These are phyloP conservation scores for Wallacemonas sp. DNA, from an alignment of 208 protist species.

Conservation along the genomic window DNA sequence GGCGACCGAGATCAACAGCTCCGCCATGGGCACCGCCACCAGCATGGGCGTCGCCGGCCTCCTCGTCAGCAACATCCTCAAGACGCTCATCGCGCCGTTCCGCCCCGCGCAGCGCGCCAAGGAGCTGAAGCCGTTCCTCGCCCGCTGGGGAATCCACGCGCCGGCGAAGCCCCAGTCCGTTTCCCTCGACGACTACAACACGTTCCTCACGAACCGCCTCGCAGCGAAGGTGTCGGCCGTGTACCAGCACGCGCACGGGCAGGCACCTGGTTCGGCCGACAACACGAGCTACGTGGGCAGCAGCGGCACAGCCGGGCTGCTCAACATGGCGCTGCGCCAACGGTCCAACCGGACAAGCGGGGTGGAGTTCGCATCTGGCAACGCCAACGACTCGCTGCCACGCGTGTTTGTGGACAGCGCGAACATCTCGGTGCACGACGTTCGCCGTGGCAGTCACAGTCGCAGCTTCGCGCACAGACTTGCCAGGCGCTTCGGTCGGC, in stretches of 20 bases:
- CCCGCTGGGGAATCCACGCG: neutral
- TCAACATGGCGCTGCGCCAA: no score
- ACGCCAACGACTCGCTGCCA: neutral
- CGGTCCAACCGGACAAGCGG: no score
- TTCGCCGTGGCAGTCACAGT: neutral
- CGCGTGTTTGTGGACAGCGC: neutral
- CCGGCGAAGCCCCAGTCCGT: neutral
- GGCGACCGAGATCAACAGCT: neutral
- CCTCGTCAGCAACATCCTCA: neutral
- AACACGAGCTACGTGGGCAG: neutral
- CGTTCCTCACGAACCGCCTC: constrained; percentile 1
- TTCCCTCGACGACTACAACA: neutral
- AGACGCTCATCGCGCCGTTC: neutral
- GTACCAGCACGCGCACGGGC: neutral
- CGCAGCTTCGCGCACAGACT: neutral
- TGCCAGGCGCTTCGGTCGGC: no score
- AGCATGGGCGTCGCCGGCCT: neutral
- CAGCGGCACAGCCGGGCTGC: no score
- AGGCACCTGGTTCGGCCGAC: neutral
- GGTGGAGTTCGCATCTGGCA: no score
- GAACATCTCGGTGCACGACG: neutral
- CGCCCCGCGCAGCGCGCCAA: neutral
- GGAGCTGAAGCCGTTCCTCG: neutral
- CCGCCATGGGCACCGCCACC: neutral
- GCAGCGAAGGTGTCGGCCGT: neutral